Conservation (phyloP, 129 eudicot species). For the Mikania micrantha region DNA sequence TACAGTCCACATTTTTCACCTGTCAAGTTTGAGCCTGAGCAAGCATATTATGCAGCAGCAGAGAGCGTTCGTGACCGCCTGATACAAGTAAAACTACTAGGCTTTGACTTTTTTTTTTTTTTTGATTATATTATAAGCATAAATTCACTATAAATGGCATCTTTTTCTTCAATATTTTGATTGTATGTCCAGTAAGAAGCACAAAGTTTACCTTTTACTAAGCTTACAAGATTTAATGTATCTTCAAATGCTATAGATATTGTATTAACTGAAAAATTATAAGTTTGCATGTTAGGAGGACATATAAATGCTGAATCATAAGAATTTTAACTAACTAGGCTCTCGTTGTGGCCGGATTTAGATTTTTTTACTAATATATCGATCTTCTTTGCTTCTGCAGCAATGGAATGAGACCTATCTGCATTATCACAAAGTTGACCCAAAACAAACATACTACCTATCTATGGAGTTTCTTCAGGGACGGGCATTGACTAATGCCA, state of each 20-base stretch:
- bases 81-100: constrained; percentile 45
- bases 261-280: background rate
- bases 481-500: constrained; percentile 94
- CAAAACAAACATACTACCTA: constrained; percentile 95
- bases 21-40: constrained; percentile 92
- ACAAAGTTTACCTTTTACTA: background rate
- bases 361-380: background rate
- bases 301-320: background rate
- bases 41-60: constrained; percentile 93
- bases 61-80: constrained; percentile 93
- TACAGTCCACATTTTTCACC: constrained; percentile 95
- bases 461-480: constrained; percentile 99
- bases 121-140: background rate
- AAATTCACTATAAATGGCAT: background rate
- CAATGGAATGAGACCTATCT: constrained; percentile 99
- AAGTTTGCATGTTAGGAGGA: background rate
- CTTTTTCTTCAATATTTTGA: background rate
- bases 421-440: constrained; percentile 84
- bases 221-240: background rate
- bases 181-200: constrained; percentile 15
- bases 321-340: background rate
- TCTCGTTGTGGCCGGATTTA: background rate
- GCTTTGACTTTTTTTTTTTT: background rate
- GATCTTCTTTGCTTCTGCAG: constrained; percentile 35
- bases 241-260: background rate